Evolutionary conservation across 139 green algal genomes (phyloP).

Genomic region (Chlorella sp.): DNA sequence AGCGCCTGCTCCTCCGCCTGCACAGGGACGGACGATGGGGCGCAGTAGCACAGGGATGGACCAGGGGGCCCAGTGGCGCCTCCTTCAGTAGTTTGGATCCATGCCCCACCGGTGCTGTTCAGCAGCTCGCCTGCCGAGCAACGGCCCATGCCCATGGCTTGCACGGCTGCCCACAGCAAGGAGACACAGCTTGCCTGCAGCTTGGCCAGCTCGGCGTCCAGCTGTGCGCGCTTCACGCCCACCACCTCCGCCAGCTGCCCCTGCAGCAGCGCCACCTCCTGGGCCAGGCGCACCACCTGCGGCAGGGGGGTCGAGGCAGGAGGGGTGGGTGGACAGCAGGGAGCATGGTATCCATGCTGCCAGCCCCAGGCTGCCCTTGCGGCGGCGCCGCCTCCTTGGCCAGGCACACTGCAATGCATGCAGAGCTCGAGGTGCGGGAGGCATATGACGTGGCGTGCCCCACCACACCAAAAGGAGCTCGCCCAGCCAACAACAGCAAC

Average conservation of each 20-base stretch:
- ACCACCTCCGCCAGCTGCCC: slow-evolving; percentile 42
- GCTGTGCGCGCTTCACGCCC: slow-evolving; percentile 28
- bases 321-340: not conserved
- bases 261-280: slow-evolving; percentile 50
- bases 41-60: too few relatives aligned
- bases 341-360: not conserved
- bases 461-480: too few relatives aligned
- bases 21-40: not conserved
- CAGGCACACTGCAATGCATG: too few relatives aligned
- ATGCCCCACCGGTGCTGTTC: too few relatives aligned
- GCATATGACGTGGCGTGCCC: too few relatives aligned
- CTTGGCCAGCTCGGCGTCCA: slow-evolving; percentile 37
- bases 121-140: too few relatives aligned
- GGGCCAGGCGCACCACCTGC: slow-evolving; percentile 49
- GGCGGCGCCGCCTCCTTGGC: not conserved
- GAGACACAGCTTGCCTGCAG: slow-evolving; percentile 28
- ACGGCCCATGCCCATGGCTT: too few relatives aligned
- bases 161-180: too few relatives aligned
- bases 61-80: not conserved
- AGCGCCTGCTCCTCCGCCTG: slow-evolving; percentile 33
- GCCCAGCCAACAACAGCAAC: too few relatives aligned
- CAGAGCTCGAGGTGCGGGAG: too few relatives aligned
- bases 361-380: not conserved
- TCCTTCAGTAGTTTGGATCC: too few relatives aligned
- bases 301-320: not conserved